A percentile compares a stretch with the other conserved stretches of the same genome.
These are phyloP conservation scores for Cladosporium sp. DNA, from an alignment of 2,329 filamentous ascomycete species.

Conservation along the genomic window DNA sequence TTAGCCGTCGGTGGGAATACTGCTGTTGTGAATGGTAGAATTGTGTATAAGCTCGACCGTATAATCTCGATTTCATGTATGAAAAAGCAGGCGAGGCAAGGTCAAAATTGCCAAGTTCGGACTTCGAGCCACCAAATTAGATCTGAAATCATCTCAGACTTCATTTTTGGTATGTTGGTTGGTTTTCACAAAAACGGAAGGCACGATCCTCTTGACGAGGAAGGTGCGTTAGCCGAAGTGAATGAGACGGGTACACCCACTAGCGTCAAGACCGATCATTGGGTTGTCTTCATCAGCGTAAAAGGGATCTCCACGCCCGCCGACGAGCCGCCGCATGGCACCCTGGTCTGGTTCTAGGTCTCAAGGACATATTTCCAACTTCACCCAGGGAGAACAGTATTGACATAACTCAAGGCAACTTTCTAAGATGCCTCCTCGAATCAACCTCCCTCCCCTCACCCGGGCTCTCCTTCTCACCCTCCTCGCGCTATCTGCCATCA, in stretches of 20 bases:
- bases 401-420: background rate
- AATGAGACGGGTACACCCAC: background rate
- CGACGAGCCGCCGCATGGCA: slow-evolving; percentile 4
- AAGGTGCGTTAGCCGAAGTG: background rate
- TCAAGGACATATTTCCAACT: slow-evolving; percentile 7
- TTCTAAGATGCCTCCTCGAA: slow-evolving; percentile 51
- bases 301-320: slow-evolving; percentile 12
- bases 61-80: background rate
- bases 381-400: slow-evolving; percentile 1
- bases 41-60: background rate
- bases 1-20: background rate
- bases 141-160: background rate
- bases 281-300: background rate
- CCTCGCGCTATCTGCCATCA: slow-evolving; percentile 76
- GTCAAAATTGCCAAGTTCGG: background rate
- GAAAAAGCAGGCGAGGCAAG: background rate
- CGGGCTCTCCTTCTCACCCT: slow-evolving; percentile 76
- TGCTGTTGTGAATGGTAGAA: background rate
- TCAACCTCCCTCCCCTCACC: slow-evolving; percentile 92
- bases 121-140: background rate
- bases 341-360: background rate
- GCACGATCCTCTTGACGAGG: background rate
- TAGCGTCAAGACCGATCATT: background rate
- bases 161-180: background rate
- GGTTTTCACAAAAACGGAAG: background rate